Evolutionary conservation across 768 basidiomycete species (phyloP).

Genomic region (Phylloporus scabripes): DNA sequence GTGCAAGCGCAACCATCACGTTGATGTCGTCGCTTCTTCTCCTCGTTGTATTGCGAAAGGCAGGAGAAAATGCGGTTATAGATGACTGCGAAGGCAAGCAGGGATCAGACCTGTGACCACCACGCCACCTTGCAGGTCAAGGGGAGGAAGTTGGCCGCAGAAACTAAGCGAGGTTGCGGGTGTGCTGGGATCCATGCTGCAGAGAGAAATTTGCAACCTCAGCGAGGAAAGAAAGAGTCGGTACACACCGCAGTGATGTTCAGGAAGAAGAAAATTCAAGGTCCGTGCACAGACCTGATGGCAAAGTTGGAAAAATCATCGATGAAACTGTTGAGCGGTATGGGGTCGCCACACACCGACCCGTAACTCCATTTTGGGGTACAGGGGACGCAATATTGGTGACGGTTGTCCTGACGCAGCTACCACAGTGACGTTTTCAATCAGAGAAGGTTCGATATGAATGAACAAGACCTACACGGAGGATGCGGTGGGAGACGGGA

Average conservation of each 20-base stretch:
- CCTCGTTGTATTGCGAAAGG: constrained; percentile 19
- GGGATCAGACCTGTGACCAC: constrained; percentile 14
- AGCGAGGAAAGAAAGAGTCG: constrained; percentile 4
- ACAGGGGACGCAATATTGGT: constrained; percentile 3
- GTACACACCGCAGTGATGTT: constrained; percentile 4
- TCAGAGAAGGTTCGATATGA: constrained; percentile 17
- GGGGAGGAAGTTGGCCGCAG: constrained; percentile 21
- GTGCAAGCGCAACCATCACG: constrained; percentile 23
- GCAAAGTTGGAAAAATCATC: constrained; percentile 1
- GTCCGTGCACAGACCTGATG: constrained; percentile 6
- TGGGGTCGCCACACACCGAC: not conserved
- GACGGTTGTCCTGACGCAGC: constrained; percentile 7
- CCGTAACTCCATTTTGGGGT: constrained; percentile 3
- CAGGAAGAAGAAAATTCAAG: constrained; percentile 10
- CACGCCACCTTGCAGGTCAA: constrained; percentile 27
- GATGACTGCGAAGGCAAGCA: constrained; percentile 20
- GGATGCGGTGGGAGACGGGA: constrained; percentile 9
- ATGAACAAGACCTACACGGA: constrained; percentile 10
- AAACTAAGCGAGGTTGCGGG: constrained; percentile 24
- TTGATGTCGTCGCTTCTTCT: constrained; percentile 25
- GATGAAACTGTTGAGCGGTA: constrained; percentile 1
- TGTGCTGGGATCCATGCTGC: constrained; percentile 19
- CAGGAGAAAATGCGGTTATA: constrained; percentile 22
- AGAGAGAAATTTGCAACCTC: constrained; percentile 14
- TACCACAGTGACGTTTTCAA: constrained; percentile 13